Evolutionary conservation across 2,329 filamentous ascomycete genomes (phyloP).

Genomic region (Calonectria pseudoturangicola): DNA sequence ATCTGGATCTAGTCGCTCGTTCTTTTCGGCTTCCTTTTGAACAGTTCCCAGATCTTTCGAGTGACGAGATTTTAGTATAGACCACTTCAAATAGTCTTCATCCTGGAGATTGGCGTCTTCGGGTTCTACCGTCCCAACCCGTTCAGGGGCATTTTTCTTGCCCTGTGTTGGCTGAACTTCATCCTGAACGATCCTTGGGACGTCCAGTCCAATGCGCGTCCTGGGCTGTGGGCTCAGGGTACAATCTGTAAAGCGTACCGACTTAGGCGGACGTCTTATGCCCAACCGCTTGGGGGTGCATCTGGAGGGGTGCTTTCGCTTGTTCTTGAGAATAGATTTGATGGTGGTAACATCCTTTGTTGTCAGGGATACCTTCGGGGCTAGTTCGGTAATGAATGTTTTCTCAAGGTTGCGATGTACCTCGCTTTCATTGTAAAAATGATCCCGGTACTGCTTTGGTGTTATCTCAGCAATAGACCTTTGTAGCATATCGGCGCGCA

Average conservation of each 20-base stretch:
- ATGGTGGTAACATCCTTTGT: conserved; percentile 47
- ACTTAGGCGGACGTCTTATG: conserved; percentile 51
- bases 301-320: conserved; percentile 44
- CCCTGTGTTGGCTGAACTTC: conserved; percentile 15
- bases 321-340: conserved; percentile 56
- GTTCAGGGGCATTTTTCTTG: conserved; percentile 14
- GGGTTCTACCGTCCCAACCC: not conserved
- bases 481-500: conserved; percentile 39
- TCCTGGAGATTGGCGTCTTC: conserved; percentile 3
- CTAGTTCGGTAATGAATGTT: conserved; percentile 49
- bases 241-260: conserved; percentile 56
- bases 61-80: conserved; percentile 11
- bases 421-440: conserved; percentile 48
- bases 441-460: conserved; percentile 43
- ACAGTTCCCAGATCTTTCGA: not conserved
- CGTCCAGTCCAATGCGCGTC: conserved; percentile 53
- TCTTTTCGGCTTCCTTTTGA: conserved; percentile 32
- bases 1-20: conserved; percentile 41
- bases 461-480: conserved; percentile 43
- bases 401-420: conserved; percentile 46
- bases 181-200: conserved; percentile 43
- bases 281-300: conserved; percentile 53
- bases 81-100: not conserved
- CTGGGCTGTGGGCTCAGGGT: conserved; percentile 53
- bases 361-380: conserved; percentile 46